phyloP scores from a whole-genome alignment of 768 basidiomycete species.

The Clavulina sp. region DNA sequence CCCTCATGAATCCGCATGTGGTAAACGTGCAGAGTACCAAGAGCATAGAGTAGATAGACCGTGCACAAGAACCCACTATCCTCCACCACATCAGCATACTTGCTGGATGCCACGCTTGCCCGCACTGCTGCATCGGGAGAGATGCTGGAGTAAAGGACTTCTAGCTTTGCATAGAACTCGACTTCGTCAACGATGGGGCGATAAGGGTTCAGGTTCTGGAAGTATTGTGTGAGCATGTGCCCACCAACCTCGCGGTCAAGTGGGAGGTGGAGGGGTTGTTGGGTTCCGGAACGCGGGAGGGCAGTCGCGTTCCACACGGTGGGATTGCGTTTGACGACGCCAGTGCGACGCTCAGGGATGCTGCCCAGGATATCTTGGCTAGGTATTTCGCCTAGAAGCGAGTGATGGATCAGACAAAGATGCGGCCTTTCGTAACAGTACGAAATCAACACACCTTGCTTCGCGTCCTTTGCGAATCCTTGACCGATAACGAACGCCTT shows the following conservation, averaged over 20 bases:
- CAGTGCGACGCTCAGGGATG: not conserved
- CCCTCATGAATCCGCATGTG: slow-evolving; percentile 33
- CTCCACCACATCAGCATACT: slow-evolving; percentile 21
- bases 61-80: slow-evolving; percentile 70
- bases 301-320: not conserved
- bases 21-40: slow-evolving; percentile 68
- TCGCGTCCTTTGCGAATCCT: not conserved
- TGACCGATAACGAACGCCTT: slow-evolving; percentile 50
- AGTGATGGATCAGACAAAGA: not conserved
- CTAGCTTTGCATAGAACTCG: slow-evolving; percentile 48
- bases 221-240: slow-evolving; percentile 52
- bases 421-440: not conserved
- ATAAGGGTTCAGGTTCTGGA: slow-evolving; percentile 58
- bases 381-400: not conserved
- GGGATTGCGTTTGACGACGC: not conserved
- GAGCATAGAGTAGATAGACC: slow-evolving; percentile 57
- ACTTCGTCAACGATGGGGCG: slow-evolving; percentile 54
- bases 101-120: not conserved
- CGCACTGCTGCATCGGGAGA: slow-evolving; percentile 16
- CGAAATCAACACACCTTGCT: not conserved
- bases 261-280: slow-evolving; percentile 40
- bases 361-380: not conserved
- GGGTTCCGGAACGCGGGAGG: not conserved
- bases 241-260: slow-evolving; percentile 53
- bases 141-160: slow-evolving; percentile 39